Percentiles rank a stretch among this genome's conserved stretches.
Evolutionary conservation across 2,329 filamentous ascomycete genomes (phyloP).

Genomic region (Ophiostoma pallidulum): DNA sequence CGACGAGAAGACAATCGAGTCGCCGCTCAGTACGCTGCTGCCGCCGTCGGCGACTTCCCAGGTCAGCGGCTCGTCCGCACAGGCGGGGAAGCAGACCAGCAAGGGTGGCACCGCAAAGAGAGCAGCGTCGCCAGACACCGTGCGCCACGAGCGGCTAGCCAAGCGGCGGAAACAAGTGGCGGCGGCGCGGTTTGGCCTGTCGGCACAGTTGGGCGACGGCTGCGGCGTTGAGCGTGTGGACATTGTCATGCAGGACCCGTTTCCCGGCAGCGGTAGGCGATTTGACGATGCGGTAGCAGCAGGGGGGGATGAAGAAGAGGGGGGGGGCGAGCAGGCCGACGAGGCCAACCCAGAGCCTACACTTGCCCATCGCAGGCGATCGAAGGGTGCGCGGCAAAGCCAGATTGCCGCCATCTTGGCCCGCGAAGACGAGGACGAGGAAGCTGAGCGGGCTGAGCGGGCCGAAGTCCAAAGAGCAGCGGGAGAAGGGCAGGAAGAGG

Average conservation of each 20-base stretch:
- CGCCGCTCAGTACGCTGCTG: conserved; percentile 44
- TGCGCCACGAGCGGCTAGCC: conserved; percentile 26
- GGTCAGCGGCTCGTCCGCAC: background rate
- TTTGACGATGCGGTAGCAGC: conserved; percentile 5
- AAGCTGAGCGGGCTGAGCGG: no score
- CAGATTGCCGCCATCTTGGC: conserved; percentile 28
- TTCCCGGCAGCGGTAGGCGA: conserved; percentile 27
- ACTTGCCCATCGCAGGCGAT: background rate
- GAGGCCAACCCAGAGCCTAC: conserved; percentile 11
- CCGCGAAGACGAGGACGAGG: conserved; percentile 24
- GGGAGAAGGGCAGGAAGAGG: conserved; percentile 18
- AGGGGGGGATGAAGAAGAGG: conserved; percentile 6
- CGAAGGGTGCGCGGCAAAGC: conserved; percentile 21
- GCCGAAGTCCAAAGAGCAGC: conserved; percentile 14
- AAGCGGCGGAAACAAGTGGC: conserved; percentile 56
- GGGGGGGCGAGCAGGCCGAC: conserved; percentile 10
- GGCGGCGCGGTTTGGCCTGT: conserved; percentile 59
- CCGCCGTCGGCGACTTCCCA: conserved; percentile 32
- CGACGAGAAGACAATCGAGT: conserved; percentile 46
- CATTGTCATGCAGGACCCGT: conserved; percentile 49
- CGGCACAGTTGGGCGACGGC: conserved; percentile 45
- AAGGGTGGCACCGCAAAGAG: background rate
- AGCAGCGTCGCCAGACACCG: conserved; percentile 20
- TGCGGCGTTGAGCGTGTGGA: conserved; percentile 54
- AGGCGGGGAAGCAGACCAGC: no score